phyloP scores from a whole-genome alignment of 2,329 filamentous ascomycete genomes.

The Apiospora koreana region DNA sequence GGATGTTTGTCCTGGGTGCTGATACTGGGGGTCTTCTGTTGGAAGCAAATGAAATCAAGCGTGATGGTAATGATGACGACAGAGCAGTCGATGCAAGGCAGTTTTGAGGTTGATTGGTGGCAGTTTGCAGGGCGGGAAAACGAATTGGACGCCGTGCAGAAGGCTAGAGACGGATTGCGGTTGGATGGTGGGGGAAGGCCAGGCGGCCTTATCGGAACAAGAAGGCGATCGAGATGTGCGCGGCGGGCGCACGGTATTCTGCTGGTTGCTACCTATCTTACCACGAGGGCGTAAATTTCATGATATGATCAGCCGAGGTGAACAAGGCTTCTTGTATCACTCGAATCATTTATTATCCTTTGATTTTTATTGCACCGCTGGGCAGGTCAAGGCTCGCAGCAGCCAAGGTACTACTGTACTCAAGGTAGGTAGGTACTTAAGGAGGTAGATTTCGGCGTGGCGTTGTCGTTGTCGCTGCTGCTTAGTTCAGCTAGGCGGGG shows the following conservation, averaged over 20 bases:
- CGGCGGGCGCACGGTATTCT: too few relatives aligned
- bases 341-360: background rate
- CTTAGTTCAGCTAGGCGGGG: background rate
- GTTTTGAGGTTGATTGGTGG: background rate
- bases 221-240: background rate
- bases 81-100: background rate
- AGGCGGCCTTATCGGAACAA: background rate
- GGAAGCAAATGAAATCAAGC: background rate
- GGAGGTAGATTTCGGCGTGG: too few relatives aligned
- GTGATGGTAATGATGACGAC: background rate
- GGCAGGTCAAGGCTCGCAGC: too few relatives aligned
- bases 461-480: background rate
- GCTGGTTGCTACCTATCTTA: too few relatives aligned
- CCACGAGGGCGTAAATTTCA: background rate
- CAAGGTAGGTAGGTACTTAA: too few relatives aligned
- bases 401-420: too few relatives aligned
- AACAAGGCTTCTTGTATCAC: background rate
- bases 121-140: background rate
- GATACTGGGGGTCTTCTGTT: background rate
- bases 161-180: background rate
- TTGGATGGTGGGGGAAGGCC: background rate
- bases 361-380: background rate
- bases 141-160: conserved; percentile 2
- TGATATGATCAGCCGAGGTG: background rate
- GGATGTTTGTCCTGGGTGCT: background rate